Base-by-base conservation (phyloP, 2,329 filamentous ascomycete genomes). In the Ilyonectria robusta region DNA sequence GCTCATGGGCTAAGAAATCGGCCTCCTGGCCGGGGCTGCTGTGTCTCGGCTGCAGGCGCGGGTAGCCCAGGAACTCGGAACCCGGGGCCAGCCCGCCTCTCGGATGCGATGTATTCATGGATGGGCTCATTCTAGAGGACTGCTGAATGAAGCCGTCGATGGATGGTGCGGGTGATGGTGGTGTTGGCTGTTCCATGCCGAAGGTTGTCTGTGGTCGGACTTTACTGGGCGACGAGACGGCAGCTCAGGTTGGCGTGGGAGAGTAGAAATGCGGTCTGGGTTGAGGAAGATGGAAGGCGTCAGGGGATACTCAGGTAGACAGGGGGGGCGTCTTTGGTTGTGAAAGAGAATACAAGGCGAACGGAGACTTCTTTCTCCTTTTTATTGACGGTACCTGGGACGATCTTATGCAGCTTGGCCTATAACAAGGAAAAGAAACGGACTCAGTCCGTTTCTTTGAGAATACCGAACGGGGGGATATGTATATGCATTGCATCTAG, bases 131-230 rank as follows among this genome's bases (percentile, higher is more conserved):
- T 23, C 53, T 21, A 42, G 42, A 21, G 56, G 67, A 47, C 3
- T 63, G 58, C 54, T 56, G 65, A 62, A 74, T 59, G 35, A 69
- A 63, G 46, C 68, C 71, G 61, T 70, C 70, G 57, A 65, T 66
- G 55, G 82, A 84, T 21, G 82, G 82, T 60, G 83, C 81, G 65
- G 86, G 85, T 23, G 86, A 87, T 48, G 81, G 82, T 40, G 84
- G 81, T 50, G 79, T 75, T 59, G 76, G 76, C 60, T 77, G 80
- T 66, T 79, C 80, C 84, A 86, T 80, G 29, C 72, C 69, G 62
- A 37, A 51, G 48, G 21, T 47, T 55, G 46, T 62, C 65, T 62
- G 48, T 69, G 33, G 35, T 35, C 47, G 44, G 57, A 13, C 23
- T 23, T 50, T 37, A 35, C 56, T 29, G 15, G 48, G 31, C 8